A percentile compares a stretch with the other conserved stretches of the same genome.
Evolutionary conservation across 1,284 basidiomycete genomes (phyloP).

Genomic region (Xerocomus minutiporus): DNA sequence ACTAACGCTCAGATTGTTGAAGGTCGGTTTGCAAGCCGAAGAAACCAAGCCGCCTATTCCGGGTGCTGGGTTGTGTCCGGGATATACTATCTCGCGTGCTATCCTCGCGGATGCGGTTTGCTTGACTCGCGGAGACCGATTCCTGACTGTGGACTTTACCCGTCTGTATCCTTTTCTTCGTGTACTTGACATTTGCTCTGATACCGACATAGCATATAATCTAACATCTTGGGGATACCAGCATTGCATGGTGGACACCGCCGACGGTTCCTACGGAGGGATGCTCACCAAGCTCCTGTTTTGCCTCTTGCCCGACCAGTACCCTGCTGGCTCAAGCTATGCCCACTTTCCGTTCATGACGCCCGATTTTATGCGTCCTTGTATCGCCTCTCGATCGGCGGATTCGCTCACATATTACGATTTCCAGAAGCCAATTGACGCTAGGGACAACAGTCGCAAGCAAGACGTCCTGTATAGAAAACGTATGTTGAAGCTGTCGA

Average conservation of each 20-base stretch:
- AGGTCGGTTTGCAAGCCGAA: conserved; percentile 75
- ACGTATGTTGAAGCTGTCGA: conserved; percentile 23
- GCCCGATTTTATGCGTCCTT: conserved; percentile 35
- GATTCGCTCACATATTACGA: conserved; percentile 20
- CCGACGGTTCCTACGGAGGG: conserved; percentile 70
- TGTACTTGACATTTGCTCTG: neutral
- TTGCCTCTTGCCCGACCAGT: conserved; percentile 65
- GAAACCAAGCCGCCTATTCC: conserved; percentile 64
- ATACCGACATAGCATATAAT: conserved; percentile 49
- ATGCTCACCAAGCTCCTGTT: conserved; percentile 70
- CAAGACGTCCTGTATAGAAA: conserved; percentile 10
- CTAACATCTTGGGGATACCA: conserved; percentile 75
- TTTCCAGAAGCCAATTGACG: conserved; percentile 16
- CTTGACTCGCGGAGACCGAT: conserved; percentile 71
- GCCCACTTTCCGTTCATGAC: conserved; percentile 65
- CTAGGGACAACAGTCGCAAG: neutral
- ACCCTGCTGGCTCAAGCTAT: conserved; percentile 53
- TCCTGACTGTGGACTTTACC: conserved; percentile 74
- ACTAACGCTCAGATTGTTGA: neutral
- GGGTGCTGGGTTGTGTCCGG: conserved; percentile 83
- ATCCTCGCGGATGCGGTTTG: conserved; percentile 81
- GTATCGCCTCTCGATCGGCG: conserved; percentile 12
- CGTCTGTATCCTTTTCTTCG: conserved; percentile 36
- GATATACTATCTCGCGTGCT: conserved; percentile 81
- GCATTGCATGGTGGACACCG: conserved; percentile 58